Conservation (phyloP, 2,329 filamentous ascomycete species). For the Trichoderma sp. region DNA sequence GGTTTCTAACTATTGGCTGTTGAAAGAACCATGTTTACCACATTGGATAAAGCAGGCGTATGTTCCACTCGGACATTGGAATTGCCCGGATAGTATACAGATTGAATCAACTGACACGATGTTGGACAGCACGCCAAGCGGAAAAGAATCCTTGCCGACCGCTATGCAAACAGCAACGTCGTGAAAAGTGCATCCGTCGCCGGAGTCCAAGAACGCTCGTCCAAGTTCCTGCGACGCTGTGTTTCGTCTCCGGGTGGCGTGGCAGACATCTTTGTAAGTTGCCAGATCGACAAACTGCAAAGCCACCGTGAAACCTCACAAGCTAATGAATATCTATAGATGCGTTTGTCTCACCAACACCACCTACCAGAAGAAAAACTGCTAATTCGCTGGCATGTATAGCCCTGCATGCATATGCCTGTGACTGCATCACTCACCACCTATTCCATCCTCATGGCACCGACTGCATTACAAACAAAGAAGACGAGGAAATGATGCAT, state of each 20-base stretch:
- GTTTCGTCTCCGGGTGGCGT: conserved; percentile 45
- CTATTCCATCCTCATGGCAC: conserved; percentile 68
- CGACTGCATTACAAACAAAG: conserved; percentile 55
- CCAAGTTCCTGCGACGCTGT: conserved; percentile 57
- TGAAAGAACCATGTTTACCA: conserved; percentile 61
- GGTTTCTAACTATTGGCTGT: background rate
- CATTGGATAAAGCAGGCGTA: conserved; percentile 55
- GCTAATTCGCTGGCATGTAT: conserved; percentile 27
- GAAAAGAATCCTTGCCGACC: conserved; percentile 64
- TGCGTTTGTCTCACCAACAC: conserved; percentile 32
- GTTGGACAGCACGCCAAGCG: conserved; percentile 59
- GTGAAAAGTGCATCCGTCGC: conserved; percentile 56
- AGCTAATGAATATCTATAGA: conserved; percentile 31
- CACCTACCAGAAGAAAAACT: background rate
- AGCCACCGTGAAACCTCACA: background rate
- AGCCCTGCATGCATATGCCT: conserved; percentile 65
- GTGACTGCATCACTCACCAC: conserved; percentile 69
- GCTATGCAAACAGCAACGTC: conserved; percentile 69
- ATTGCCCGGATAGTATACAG: background rate
- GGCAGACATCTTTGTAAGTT: conserved; percentile 62
- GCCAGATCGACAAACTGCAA: fast-evolving
- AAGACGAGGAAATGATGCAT: conserved; percentile 67
- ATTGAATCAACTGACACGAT: background rate
- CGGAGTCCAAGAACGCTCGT: conserved; percentile 60
- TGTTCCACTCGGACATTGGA: conserved; percentile 29